These are phyloP conservation scores for Oryza nivara DNA, from an alignment of 176 grass and related monocot genomes.

Conservation along the genomic window DNA sequence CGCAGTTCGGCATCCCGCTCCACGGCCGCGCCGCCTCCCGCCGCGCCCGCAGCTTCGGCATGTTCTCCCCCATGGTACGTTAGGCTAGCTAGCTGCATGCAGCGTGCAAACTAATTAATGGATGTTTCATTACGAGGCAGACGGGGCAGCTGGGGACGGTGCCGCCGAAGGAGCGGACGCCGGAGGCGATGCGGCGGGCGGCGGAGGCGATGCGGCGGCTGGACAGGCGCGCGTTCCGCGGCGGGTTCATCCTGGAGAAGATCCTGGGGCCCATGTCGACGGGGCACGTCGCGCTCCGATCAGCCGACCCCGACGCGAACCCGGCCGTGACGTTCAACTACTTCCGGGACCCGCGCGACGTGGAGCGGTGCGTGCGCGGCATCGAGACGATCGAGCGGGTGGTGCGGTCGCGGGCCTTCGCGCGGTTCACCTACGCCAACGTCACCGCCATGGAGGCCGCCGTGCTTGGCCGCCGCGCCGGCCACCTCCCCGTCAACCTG, in stretches of 20 bases:
- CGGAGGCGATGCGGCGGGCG: slow-evolving; percentile 43
- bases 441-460: slow-evolving; percentile 33
- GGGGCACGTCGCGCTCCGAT: slow-evolving; percentile 56
- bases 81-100: not conserved
- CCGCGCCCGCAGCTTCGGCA: slow-evolving; percentile 52
- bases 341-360: slow-evolving; percentile 58
- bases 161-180: slow-evolving; percentile 44
- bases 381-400: slow-evolving; percentile 65
- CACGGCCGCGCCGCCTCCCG: not conserved
- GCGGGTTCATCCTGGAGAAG: slow-evolving; percentile 83
- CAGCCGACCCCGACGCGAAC: slow-evolving; percentile 51
- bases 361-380: slow-evolving; percentile 61
- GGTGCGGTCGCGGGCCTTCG: slow-evolving; percentile 48
- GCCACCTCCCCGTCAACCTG: slow-evolving; percentile 49
- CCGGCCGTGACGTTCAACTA: slow-evolving; percentile 79
- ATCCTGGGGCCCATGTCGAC: slow-evolving; percentile 60
- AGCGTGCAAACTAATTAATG: not conserved
- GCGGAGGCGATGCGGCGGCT: slow-evolving; percentile 39
- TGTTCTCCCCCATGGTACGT: slow-evolving; percentile 72
- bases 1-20: slow-evolving; percentile 62
- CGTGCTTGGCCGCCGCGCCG: slow-evolving; percentile 34
- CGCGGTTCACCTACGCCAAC: slow-evolving; percentile 54
- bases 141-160: slow-evolving; percentile 57
- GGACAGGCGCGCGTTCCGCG: slow-evolving; percentile 42
- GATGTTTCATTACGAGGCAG: not conserved